Conservation (phyloP, 2,329 filamentous ascomycete genomes). For the Colletotrichum tofieldiae region DNA sequence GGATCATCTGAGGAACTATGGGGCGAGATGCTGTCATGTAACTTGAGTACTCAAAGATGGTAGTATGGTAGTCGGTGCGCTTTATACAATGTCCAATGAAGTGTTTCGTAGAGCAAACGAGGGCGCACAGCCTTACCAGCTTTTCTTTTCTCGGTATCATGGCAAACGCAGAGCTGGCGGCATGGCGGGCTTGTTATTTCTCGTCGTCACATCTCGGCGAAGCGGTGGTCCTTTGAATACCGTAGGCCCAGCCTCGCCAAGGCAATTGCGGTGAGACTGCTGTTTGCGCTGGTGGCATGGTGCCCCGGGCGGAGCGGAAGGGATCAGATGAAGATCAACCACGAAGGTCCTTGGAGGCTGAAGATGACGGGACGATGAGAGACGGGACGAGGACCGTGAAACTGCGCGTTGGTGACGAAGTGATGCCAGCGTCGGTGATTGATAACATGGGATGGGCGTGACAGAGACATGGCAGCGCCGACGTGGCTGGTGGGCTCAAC, state of each 20-base stretch:
- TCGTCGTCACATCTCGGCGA: background rate
- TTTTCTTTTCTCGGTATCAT: background rate
- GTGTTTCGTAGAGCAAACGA: background rate
- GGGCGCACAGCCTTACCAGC: background rate
- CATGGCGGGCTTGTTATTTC: background rate
- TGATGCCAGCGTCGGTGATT: slow-evolving; percentile 6
- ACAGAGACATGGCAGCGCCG: background rate
- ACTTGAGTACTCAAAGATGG: background rate
- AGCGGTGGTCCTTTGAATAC: background rate
- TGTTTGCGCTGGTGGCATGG: background rate
- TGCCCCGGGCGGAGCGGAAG: slow-evolving; percentile 2
- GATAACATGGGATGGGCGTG: background rate
- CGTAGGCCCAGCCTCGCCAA: slow-evolving; percentile 18
- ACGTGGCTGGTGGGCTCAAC: background rate
- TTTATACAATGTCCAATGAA: background rate
- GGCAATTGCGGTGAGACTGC: slow-evolving; percentile 9
- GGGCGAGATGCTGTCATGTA: background rate
- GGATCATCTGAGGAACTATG: background rate
- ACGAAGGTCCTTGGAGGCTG: background rate
- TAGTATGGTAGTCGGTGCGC: background rate
- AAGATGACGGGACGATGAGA: background rate
- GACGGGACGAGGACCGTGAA: background rate
- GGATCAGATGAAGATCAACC: slow-evolving; percentile 17
- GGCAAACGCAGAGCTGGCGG: background rate
- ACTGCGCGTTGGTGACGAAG: background rate